These are phyloP conservation scores for Ballota nigra DNA, from an alignment of 257 asterid genomes.

Conservation along the genomic window DNA sequence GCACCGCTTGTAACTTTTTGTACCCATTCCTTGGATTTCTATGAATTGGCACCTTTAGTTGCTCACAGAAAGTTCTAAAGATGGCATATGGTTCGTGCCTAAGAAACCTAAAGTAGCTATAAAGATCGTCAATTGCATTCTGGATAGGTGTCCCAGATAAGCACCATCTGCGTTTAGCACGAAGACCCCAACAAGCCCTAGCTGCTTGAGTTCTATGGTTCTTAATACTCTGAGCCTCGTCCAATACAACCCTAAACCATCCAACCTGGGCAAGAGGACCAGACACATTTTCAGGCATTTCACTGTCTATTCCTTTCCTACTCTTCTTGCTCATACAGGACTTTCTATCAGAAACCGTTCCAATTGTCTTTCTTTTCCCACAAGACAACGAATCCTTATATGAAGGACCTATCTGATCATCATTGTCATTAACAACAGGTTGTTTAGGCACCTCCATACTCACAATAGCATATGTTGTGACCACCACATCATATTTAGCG, in stretches of 20 bases:
- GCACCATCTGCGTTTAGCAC: constrained; percentile 99
- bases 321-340: constrained; percentile 59
- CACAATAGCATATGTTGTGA: constrained; percentile 94
- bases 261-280: constrained; percentile 97
- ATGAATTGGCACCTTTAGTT: constrained; percentile 78
- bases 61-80: constrained; percentile 68
- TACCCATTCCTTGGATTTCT: constrained; percentile 74
- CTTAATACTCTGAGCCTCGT: constrained; percentile 99
- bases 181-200: constrained; percentile 99
- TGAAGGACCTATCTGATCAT: constrained; percentile 46
- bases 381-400: constrained; percentile 38
- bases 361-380: constrained; percentile 64
- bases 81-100: constrained; percentile 84
- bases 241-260: constrained; percentile 97
- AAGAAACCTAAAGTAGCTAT: constrained; percentile 97
- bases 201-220: constrained; percentile 93
- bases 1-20: constrained; percentile 88
- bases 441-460: constrained; percentile 99
- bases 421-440: constrained; percentile 77
- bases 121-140: constrained; percentile 90
- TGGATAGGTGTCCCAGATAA: constrained; percentile 99
- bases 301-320: constrained; percentile 55
- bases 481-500: constrained; percentile 89
- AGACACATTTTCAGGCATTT: constrained; percentile 48
- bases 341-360: constrained; percentile 41